These are phyloP conservation scores for Globisporangium iwayamae DNA, from an alignment of 352 stramenopile genomes.

Conservation along the genomic window DNA sequence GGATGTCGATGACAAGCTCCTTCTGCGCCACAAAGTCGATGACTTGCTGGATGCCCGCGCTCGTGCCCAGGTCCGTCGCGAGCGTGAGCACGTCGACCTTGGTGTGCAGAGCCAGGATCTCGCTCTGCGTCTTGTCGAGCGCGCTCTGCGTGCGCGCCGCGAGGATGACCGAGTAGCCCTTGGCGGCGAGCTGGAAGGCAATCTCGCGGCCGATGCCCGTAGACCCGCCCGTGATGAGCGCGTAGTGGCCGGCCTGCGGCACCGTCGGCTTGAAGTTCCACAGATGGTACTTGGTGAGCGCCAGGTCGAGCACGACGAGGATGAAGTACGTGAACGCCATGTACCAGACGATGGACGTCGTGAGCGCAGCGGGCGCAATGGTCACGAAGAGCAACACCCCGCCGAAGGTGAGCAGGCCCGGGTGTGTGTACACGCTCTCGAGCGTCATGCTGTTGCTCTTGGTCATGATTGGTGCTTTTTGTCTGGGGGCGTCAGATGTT, in stretches of 20 bases:
- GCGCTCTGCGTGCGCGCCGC: constrained; percentile 38
- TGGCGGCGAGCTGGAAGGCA: constrained; percentile 55
- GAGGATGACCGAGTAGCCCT: constrained; percentile 62
- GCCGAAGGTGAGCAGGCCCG: constrained; percentile 18
- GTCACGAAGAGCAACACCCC: constrained; percentile 29
- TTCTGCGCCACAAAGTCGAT: neutral
- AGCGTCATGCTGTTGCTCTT: constrained; percentile 11
- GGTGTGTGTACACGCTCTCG: constrained; percentile 12
- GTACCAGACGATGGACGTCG: constrained; percentile 22
- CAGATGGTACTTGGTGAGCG: constrained; percentile 46
- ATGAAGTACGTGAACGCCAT: constrained; percentile 34
- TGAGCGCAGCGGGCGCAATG: constrained; percentile 13
- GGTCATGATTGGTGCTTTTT: neutral
- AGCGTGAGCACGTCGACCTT: constrained; percentile 18
- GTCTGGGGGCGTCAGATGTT: neutral
- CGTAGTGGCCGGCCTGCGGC: constrained; percentile 28
- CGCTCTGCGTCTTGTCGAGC: constrained; percentile 45
- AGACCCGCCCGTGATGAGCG: constrained; percentile 65
- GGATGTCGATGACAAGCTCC: neutral
- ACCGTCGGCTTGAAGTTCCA: constrained; percentile 34
- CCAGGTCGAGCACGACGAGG: constrained; percentile 30
- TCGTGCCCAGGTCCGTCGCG: neutral
- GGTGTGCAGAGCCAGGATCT: constrained; percentile 46
- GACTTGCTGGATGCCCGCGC: constrained; percentile 1
- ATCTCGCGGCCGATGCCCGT: constrained; percentile 68